phyloP scores from a whole-genome alignment of 208 protist species.

The Acanthamoeba triangularis region DNA sequence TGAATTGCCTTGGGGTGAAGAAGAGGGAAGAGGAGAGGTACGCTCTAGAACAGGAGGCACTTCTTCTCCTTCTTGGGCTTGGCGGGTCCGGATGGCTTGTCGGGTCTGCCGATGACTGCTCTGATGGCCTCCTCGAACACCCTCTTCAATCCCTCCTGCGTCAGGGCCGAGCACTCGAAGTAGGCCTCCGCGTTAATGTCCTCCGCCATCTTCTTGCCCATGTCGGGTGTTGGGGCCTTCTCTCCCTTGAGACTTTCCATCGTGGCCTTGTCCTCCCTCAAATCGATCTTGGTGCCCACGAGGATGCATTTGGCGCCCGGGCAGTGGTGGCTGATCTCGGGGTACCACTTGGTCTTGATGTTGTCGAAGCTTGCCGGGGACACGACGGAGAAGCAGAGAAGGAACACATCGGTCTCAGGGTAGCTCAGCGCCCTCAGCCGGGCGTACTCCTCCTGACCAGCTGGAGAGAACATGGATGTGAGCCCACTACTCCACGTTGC shows the following conservation, averaged over 20 bases:
- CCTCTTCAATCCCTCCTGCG: conserved; percentile 79
- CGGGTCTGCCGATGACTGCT: conserved; percentile 81
- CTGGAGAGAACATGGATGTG: conserved; percentile 76
- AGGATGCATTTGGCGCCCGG: conserved; percentile 82
- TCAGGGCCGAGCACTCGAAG: conserved; percentile 82
- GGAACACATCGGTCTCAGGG: conserved; percentile 84
- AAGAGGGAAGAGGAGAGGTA: background rate
- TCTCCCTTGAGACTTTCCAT: conserved; percentile 83
- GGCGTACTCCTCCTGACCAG: conserved; percentile 94
- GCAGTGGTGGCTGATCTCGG: conserved; percentile 84
- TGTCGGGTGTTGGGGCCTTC: conserved; percentile 61
- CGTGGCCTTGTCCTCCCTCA: conserved; percentile 81
- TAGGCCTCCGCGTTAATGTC: conserved; percentile 79
- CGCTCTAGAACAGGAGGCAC: conserved; percentile 79
- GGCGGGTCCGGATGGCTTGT: conserved; percentile 68
- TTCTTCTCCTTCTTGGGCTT: conserved; percentile 80
- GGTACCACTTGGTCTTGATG: conserved; percentile 80
- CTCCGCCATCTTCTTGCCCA: conserved; percentile 81
- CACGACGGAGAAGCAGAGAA: conserved; percentile 90
- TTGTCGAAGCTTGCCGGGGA: conserved; percentile 82
- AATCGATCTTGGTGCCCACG: conserved; percentile 89
- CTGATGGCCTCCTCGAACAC: conserved; percentile 79
- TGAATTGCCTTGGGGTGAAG: background rate
- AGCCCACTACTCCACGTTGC: background rate
- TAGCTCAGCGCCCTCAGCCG: conserved; percentile 92